Evolutionary conservation across 495 filamentous ascomycete species (phyloP), one percentile per base, ranked within the genome.

Genomic region (Platismatia glauca): DNA sequence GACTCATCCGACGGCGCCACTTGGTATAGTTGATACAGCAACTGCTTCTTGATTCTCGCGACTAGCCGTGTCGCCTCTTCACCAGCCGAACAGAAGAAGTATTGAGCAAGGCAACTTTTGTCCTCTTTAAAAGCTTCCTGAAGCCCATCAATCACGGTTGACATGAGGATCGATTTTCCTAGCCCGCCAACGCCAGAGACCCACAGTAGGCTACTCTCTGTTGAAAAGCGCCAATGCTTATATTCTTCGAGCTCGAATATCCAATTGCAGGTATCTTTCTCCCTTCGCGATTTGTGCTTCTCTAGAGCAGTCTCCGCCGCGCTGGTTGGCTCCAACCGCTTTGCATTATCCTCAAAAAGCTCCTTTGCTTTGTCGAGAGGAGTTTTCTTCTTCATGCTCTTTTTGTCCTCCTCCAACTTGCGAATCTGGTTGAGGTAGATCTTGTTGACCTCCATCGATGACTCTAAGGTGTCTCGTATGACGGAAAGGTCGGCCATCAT

Each of bases 401-500:
- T 57, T 29, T 37, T 57, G 7, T 57, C 55, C 27, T 37, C 55
- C 37, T 57, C 34, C 7, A 57, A 20, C 27, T 57, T 34, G 11
- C 34, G 55, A 20, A 57, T 39, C 24, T 57, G 55, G 34, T 57
- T 29, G 24, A 39, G 12, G 8, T 37, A 57, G 34, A 57, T 57
- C 34, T 57, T 57, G 55, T 39, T 57, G 55, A 39, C 37, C 13
- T 57, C 55, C 37, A 22, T 39, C 11, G 34, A 39, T 35, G 55
- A 57, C 22, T 57, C 55, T 13, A 57, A 12, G 15, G 55, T 57
- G 34, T 39, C 55, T 57, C 34, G 34, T 39, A 57, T 57, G 5
- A 57, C 55, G n/a, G 55, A 57, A 6, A 57, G 34, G 34, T 57
- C 34, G 55, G 55, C 55, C 34, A 57, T 57, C 55, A 57, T 57